Base-by-base conservation (phyloP, 805 yeast species). In the Ogataea henricii region DNA sequence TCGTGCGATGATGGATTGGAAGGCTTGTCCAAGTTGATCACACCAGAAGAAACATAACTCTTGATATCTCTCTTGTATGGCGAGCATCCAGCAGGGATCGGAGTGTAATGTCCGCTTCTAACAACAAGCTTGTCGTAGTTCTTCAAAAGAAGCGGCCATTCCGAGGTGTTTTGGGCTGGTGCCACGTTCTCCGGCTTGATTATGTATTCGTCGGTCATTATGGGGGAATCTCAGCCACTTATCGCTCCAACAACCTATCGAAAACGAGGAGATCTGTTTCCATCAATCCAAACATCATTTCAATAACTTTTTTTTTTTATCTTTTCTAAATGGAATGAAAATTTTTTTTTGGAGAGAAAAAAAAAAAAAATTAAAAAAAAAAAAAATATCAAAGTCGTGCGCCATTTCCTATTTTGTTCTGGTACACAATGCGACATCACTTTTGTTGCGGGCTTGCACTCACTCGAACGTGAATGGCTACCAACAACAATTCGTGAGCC, bases 1-100 rank as follows among this genome's bases (percentile, higher is more conserved):
- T 94, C 99, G 74, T 94, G 99, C 46, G 97, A 89, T 37, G 97
- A 89, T 59, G 99, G 99, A 71, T 94, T 94, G 22, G 97, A 88
- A 59, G 99, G 99, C 68, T 94, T 94, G 75, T 94, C 99, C 62
- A 94, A 79, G 76, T 94, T 94, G 67, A 94, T 92, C 44, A 94
- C 96, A 78, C 99, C 99, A 6, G 96, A 85, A 42, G 94, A 82
- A 61, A 94, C 77, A 70, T 94, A 94, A 27, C 88, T 78, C 71
- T 88, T 88, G 60, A 94, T 75, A 70, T 90, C 97, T 78, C 99
- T 85, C 73, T 89, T 90, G 67, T 88, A 79, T 52, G 99, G 99
- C 45, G 96, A 82, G 67, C 92, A 81, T 56, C 99, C 99, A 47
- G 92, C 77, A 62, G 98, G 97, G 60, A 91, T 91, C 58, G 98